Conservation (phyloP, 805 yeast species). For the Brettanomyces sp. region DNA sequence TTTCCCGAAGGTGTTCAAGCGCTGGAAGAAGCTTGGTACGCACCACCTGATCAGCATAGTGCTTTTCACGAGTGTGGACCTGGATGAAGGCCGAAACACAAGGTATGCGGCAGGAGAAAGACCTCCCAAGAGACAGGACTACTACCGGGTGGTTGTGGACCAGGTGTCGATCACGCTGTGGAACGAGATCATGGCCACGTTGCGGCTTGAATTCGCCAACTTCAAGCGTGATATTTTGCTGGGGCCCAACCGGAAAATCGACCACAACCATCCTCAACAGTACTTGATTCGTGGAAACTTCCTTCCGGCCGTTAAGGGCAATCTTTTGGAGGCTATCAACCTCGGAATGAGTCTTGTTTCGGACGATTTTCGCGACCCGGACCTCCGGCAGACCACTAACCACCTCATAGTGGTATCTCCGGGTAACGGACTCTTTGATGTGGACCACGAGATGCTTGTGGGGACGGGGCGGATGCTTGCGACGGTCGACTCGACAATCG, state of each 20-base stretch:
- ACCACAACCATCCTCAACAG: conserved; percentile 24
- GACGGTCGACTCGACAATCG: conserved; percentile 77
- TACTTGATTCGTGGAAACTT: conserved; percentile 50
- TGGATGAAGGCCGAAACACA: conserved; percentile 24
- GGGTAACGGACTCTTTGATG: conserved; percentile 90
- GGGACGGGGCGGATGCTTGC: conserved; percentile 69
- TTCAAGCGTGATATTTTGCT: conserved; percentile 68
- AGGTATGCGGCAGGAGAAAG: conserved; percentile 62
- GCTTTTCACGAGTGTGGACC: conserved; percentile 72
- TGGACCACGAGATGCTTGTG: conserved; percentile 66
- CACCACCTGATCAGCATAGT: conserved; percentile 90
- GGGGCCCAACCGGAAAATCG: conserved; percentile 26
- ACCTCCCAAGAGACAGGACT: conserved; percentile 60
- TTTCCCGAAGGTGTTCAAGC: conserved; percentile 78
- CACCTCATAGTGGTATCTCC: conserved; percentile 85
- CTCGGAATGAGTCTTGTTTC: conserved; percentile 70
- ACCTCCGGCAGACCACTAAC: conserved; percentile 81
- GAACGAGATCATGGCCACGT: conserved; percentile 84
- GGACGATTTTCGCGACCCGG: conserved; percentile 75
- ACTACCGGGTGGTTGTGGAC: conserved; percentile 89
- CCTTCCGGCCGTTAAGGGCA: conserved; percentile 84
- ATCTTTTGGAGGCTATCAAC: conserved; percentile 78
- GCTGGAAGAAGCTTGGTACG: conserved; percentile 80
- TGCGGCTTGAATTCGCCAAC: conserved; percentile 75
- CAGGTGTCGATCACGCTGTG: conserved; percentile 83